Evolutionary conservation across 2,329 filamentous ascomycete genomes (phyloP).

Genomic region (Fusarium sp.): DNA sequence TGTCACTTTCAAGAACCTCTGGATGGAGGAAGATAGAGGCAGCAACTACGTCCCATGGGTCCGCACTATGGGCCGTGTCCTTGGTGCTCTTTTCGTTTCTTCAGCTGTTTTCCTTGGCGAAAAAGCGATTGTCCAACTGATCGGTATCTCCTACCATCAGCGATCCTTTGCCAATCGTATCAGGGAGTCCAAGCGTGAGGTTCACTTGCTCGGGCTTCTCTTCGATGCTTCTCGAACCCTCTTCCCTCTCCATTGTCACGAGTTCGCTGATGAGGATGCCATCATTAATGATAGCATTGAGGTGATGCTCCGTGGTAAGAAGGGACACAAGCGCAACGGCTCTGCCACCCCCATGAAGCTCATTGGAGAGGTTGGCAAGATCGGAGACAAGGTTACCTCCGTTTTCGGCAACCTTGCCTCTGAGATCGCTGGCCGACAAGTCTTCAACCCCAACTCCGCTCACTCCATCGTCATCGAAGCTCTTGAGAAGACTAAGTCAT

Average conservation of each 20-base stretch:
- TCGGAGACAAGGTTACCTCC: conserved; percentile 93
- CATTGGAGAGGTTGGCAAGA: conserved; percentile 78
- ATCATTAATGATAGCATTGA: conserved; percentile 87
- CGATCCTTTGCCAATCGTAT: conserved; percentile 85
- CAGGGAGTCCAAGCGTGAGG: conserved; percentile 87
- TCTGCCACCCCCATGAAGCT: conserved; percentile 81
- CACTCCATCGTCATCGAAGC: conserved; percentile 91
- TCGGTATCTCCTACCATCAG: conserved; percentile 86
- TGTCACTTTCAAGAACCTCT: conserved; percentile 68
- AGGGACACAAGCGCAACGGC: conserved; percentile 60
- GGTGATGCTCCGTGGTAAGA: conserved; percentile 68
- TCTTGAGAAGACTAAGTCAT: conserved; percentile 82
- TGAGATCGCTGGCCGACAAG: conserved; percentile 93
- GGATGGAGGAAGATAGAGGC: conserved; percentile 43
- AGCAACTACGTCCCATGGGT: conserved; percentile 60
- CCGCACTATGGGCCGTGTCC: conserved; percentile 67
- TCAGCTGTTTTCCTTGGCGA: conserved; percentile 78
- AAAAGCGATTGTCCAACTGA: conserved; percentile 81
- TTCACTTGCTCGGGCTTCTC: conserved; percentile 82
- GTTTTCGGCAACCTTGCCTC: conserved; percentile 93
- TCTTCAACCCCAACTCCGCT: conserved; percentile 91
- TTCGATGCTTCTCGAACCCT: conserved; percentile 89
- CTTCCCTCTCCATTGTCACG: conserved; percentile 91
- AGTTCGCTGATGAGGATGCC: conserved; percentile 92
- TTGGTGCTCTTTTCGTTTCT: conserved; percentile 73